These are phyloP conservation scores for Aspergillus oerlinghausenensis DNA, from an alignment of 2,329 filamentous ascomycete species.

Conservation along the genomic window DNA sequence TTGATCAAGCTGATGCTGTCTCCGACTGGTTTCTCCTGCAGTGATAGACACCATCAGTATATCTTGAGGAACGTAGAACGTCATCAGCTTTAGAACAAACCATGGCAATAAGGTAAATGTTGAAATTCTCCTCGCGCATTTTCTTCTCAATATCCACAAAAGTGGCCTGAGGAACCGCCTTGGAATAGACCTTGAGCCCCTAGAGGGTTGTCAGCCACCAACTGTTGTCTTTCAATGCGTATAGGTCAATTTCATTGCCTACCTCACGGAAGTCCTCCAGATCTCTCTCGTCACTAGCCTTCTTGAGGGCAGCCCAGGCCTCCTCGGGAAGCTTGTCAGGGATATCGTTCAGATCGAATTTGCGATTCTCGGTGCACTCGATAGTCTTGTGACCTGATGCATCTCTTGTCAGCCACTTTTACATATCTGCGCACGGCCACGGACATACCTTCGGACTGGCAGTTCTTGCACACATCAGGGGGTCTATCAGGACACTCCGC, in stretches of 20 bases:
- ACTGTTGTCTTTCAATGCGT: neutral
- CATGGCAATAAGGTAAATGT: slow-evolving; percentile 50
- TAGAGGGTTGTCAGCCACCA: slow-evolving; percentile 17
- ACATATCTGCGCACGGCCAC: neutral
- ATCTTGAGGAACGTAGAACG: too few species aligned
- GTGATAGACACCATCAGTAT: slow-evolving; percentile 6
- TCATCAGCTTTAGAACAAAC: slow-evolving; percentile 22
- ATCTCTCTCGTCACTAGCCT: slow-evolving; percentile 47
- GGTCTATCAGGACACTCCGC: slow-evolving; percentile 42
- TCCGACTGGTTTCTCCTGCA: slow-evolving; percentile 38
- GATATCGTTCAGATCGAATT: slow-evolving; percentile 41
- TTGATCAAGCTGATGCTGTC: slow-evolving; percentile 49
- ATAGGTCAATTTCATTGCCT: slow-evolving; percentile 3
- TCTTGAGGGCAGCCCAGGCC: slow-evolving; percentile 48
- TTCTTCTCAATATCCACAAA: slow-evolving; percentile 48
- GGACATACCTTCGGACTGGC: slow-evolving; percentile 39
- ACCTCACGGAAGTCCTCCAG: slow-evolving; percentile 49
- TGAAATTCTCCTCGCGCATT: slow-evolving; percentile 45
- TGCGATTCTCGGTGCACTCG: slow-evolving; percentile 44
- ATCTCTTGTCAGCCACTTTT: slow-evolving; percentile 1
- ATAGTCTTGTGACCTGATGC: slow-evolving; percentile 40
- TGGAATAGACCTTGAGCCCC: slow-evolving; percentile 49
- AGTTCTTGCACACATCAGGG: slow-evolving; percentile 44
- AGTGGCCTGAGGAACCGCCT: slow-evolving; percentile 42
- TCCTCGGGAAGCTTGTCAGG: slow-evolving; percentile 45